A percentile compares a stretch with the other conserved stretches of the same genome.
Conservation (phyloP, 352 stramenopile species). For the Poterioochromonas sp. region DNA sequence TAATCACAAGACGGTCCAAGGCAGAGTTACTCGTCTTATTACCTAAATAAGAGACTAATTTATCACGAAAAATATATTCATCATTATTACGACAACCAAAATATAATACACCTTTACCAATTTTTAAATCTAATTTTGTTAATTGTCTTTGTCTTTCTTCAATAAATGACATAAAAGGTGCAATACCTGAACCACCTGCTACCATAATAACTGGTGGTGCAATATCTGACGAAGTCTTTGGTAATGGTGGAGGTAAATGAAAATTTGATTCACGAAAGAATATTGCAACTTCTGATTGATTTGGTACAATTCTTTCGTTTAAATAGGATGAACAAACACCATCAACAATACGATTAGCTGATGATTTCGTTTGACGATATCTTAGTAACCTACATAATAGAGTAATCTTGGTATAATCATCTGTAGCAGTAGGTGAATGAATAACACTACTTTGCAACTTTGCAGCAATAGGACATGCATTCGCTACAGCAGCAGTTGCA, state of each 20-base stretch:
- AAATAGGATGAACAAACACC: not conserved
- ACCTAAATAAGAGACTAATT: not conserved
- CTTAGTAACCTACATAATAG: not conserved
- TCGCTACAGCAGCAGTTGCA: no score
- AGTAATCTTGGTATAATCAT: not conserved
- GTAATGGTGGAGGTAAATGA: not conserved
- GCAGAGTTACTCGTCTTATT: not conserved
- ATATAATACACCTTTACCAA: not conserved
- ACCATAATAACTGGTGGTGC: not conserved
- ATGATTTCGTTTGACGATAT: not conserved
- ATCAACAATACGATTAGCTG: not conserved
- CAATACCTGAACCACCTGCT: not conserved
- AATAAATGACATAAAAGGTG: not conserved
- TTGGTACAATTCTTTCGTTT: not conserved
- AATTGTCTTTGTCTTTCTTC: not conserved
- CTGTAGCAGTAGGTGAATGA: not conserved
- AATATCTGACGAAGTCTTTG: not conserved
- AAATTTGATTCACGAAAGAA: slow-evolving; percentile 2
- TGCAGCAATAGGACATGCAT: not conserved
- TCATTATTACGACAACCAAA: slow-evolving; percentile 1
- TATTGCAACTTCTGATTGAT: not conserved
- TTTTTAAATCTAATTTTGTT: not conserved
- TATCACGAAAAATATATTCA: not conserved
- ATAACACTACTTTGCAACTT: not conserved
- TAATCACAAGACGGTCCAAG: not conserved